These are phyloP conservation scores for Trichosporon asahii DNA, from an alignment of 1,284 basidiomycete species.

Conservation along the genomic window DNA sequence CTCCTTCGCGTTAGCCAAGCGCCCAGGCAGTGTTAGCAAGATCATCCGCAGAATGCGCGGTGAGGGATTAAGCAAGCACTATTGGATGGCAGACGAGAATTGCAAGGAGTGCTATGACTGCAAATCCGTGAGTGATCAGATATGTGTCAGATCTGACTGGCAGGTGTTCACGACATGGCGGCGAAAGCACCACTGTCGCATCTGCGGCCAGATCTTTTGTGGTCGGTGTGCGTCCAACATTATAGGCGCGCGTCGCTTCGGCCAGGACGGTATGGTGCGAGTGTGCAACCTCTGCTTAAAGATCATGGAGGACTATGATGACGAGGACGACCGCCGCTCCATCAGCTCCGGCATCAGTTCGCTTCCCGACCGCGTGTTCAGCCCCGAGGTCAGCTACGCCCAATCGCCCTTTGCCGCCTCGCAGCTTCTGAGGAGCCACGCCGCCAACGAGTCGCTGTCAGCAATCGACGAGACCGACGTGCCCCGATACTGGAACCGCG, in stretches of 20 bases:
- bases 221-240: slow-evolving; percentile 95
- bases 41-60: slow-evolving; percentile 81
- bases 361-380: slow-evolving; percentile 45
- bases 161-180: slow-evolving; percentile 88
- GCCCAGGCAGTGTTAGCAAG: slow-evolving; percentile 77
- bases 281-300: slow-evolving; percentile 92
- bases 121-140: slow-evolving; percentile 51
- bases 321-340: slow-evolving; percentile 58
- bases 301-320: slow-evolving; percentile 72
- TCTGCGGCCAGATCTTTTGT: slow-evolving; percentile 89
- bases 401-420: slow-evolving; percentile 85
- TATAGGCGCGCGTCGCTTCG: slow-evolving; percentile 90
- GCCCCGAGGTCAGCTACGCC: slow-evolving; percentile 49
- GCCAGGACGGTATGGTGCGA: slow-evolving; percentile 84
- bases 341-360: slow-evolving; percentile 44
- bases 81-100: slow-evolving; percentile 97
- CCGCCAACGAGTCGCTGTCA: slow-evolving; percentile 41
- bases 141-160: slow-evolving; percentile 53
- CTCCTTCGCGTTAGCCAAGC: slow-evolving; percentile 56
- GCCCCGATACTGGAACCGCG: slow-evolving; percentile 30
- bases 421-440: slow-evolving; percentile 62
- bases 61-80: slow-evolving; percentile 65
- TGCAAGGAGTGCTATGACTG: slow-evolving; percentile 95
- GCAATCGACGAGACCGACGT: slow-evolving; percentile 47
- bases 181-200: slow-evolving; percentile 89